Conservation (phyloP, 1,284 basidiomycete genomes). For the Sporisorium sorghi region DNA sequence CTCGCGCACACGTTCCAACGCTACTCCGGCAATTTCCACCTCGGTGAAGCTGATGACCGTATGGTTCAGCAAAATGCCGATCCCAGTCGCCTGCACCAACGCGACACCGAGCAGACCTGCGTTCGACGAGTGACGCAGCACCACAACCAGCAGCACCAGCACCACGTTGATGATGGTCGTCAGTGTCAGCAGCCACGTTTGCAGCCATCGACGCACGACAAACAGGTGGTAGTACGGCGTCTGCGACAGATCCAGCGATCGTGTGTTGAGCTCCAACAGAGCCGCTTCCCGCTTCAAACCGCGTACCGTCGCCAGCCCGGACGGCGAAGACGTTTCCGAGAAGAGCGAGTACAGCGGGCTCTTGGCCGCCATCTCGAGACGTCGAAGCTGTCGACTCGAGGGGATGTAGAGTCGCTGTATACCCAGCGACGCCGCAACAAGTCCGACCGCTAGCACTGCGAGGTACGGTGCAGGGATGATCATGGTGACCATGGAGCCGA, state of each 20-base stretch:
- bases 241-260: slow-evolving; percentile 43
- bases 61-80: slow-evolving; percentile 48
- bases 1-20: slow-evolving; percentile 68
- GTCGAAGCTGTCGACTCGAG: slow-evolving; percentile 51
- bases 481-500: slow-evolving; percentile 35
- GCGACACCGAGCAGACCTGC: slow-evolving; percentile 67
- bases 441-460: slow-evolving; percentile 14
- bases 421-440: slow-evolving; percentile 17
- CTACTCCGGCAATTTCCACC: slow-evolving; percentile 69
- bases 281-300: slow-evolving; percentile 40
- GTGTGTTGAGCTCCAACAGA: slow-evolving; percentile 42
- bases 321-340: slow-evolving; percentile 45
- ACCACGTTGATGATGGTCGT: slow-evolving; percentile 46
- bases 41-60: slow-evolving; percentile 62
- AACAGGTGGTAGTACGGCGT: slow-evolving; percentile 52
- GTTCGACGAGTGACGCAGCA: slow-evolving; percentile 40
- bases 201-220: slow-evolving; percentile 57
- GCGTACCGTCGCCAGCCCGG: slow-evolving; percentile 55
- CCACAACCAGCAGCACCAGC: slow-evolving; percentile 52
- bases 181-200: slow-evolving; percentile 50
- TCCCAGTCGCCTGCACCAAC: slow-evolving; percentile 58
- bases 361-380: slow-evolving; percentile 55
- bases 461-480: slow-evolving; percentile 54
- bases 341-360: slow-evolving; percentile 55
- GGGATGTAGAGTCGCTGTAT: slow-evolving; percentile 56